Base-by-base conservation (phyloP, 306 rosid genomes). In the Arachis hypogaea region DNA sequence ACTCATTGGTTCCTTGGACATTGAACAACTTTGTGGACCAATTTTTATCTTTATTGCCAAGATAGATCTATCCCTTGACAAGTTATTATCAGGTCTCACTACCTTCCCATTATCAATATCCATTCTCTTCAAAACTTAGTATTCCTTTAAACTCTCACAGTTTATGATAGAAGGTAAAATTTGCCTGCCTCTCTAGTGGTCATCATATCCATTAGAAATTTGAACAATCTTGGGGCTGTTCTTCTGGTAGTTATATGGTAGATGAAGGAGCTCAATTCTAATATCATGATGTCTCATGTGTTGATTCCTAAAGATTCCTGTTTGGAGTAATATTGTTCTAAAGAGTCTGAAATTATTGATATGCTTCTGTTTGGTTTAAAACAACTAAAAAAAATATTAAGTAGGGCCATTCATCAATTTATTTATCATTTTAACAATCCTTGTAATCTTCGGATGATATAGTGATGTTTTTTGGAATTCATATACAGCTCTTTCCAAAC, bases 401-500 rank as follows among this genome's bases (percentile, higher is more conserved):
- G 58, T 47, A 62, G n/a, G 9, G 7, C 38, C 60, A 28, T 66
- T 68, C 50, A 47, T 56, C 2, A 64, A 68, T 75, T 70, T 46
- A 66, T 22, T 12, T 45, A 33, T 18, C 45, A 49, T 45, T 58
- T 36, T 70, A 18, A n/a, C 14, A 66, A 38, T 36, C 47, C 46
- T 47, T 52, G 72, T 68, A 28, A 61, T 55, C 66, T 76, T 68
- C 76, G n/a, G 65, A 49, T 77, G 44, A 28, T 36, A 82, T 29
- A 33, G 45, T 82, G 36, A 69, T 77, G 64, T 22, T 75, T 49
- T 80, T 72, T 28, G 12, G 68, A 22, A 0, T 29, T 66, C 78
- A 42, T 82, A 46, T 81, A 63, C 81, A 94, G 98, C 87, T 91
- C 72, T 86, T 88, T 81, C 97, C 98, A 38, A 92, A 81, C 78